Conservation (phyloP, 1,284 basidiomycete genomes). For the Pholiota adiposa region DNA sequence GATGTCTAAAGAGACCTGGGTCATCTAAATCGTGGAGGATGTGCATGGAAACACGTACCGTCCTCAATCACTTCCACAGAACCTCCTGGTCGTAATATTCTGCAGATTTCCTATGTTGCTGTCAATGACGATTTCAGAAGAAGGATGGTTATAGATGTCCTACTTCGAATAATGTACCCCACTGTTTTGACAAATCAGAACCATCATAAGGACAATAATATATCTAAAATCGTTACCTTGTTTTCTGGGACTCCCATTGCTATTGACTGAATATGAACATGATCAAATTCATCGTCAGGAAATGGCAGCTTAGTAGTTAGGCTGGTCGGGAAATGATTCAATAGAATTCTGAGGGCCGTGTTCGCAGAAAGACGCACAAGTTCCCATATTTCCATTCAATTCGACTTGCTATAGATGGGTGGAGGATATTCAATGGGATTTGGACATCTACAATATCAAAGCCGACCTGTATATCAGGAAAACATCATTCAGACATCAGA, state of each 20-base stretch:
- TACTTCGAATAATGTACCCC: slow-evolving; percentile 72
- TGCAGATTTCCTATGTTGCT: slow-evolving; percentile 61
- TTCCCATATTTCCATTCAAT: slow-evolving; percentile 77
- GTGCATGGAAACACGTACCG: slow-evolving; percentile 44
- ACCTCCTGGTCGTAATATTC: slow-evolving; percentile 69
- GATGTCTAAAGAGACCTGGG: slow-evolving; percentile 46
- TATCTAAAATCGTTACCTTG: slow-evolving; percentile 47
- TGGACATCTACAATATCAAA: slow-evolving; percentile 78
- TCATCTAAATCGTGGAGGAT: not conserved
- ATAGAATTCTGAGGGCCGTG: not conserved
- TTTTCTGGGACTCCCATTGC: slow-evolving; percentile 74
- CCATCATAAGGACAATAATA: not conserved
- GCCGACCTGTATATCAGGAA: slow-evolving; percentile 54
- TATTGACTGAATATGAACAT: slow-evolving; percentile 69
- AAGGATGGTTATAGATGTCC: slow-evolving; percentile 20
- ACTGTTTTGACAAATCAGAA: slow-evolving; percentile 42
- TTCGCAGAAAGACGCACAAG: slow-evolving; percentile 51
- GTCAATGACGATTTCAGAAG: not conserved
- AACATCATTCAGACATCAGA: not conserved
- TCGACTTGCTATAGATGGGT: slow-evolving; percentile 52
- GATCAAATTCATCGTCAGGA: slow-evolving; percentile 79
- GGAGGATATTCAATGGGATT: slow-evolving; percentile 54
- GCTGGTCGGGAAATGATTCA: slow-evolving; percentile 38
- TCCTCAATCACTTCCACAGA: slow-evolving; percentile 74
- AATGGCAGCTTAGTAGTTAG: slow-evolving; percentile 75